A percentile compares a stretch with the other conserved stretches of the same genome.
Conservation (phyloP, 768 basidiomycete species). For the Hygrocybe punicea region DNA sequence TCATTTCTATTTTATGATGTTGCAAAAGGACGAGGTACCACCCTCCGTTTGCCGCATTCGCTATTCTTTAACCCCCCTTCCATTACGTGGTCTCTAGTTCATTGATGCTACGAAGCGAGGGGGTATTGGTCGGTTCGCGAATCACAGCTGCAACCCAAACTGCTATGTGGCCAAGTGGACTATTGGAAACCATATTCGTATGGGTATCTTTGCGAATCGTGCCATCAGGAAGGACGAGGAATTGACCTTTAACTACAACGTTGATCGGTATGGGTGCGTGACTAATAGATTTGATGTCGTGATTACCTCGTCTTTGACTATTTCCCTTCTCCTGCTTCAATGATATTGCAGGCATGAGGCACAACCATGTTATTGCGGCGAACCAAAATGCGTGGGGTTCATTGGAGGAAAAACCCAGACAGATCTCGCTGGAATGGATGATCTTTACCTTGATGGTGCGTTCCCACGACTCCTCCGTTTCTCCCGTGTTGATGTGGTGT, state of each 20-base stretch:
- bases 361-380: slow-evolving; percentile 92
- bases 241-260: slow-evolving; percentile 98
- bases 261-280: slow-evolving; percentile 94
- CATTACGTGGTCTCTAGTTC: slow-evolving; percentile 51
- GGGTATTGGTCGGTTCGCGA: slow-evolving; percentile 94
- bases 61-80: background rate
- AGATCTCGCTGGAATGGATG: slow-evolving; percentile 91
- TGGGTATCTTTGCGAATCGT: slow-evolving; percentile 97
- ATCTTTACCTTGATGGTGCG: slow-evolving; percentile 87
- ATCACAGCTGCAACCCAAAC: slow-evolving; percentile 97
- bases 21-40: slow-evolving; percentile 91
- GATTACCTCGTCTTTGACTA: background rate
- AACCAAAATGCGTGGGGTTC: slow-evolving; percentile 90
- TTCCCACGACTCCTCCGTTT: background rate
- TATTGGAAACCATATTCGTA: slow-evolving; percentile 80
- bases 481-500: slow-evolving; percentile 1
- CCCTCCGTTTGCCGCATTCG: background rate
- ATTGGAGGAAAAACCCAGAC: slow-evolving; percentile 99
- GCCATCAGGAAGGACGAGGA: slow-evolving; percentile 76
- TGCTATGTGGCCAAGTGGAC: slow-evolving; percentile 99
- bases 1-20: slow-evolving; percentile 99
- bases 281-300: background rate
- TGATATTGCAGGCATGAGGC: slow-evolving; percentile 71
- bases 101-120: slow-evolving; percentile 98
- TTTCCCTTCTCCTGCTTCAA: background rate